Conservation (phyloP, 371 early-diverging fungal genomes). For the Gilbertella persicaria region DNA sequence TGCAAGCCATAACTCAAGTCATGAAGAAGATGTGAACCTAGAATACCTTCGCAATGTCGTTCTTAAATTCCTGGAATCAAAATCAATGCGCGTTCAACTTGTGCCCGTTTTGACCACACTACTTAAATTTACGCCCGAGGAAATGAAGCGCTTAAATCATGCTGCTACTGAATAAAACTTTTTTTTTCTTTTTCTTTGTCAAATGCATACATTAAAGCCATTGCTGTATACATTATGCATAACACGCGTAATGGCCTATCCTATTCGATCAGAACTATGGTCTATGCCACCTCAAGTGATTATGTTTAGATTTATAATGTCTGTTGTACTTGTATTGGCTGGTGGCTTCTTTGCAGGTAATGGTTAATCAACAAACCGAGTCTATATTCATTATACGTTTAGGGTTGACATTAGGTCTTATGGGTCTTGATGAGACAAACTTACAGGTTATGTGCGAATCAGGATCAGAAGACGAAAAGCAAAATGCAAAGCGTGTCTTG, state of each 20-base stretch:
- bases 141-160: conserved; percentile 63
- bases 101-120: conserved; percentile 82
- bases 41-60: conserved; percentile 87
- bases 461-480: conserved; percentile 65
- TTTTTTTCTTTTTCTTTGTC: not conserved
- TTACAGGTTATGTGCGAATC: conserved; percentile 70
- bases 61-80: conserved; percentile 83
- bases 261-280: not conserved
- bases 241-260: not conserved
- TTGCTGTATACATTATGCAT: not conserved
- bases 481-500: conserved; percentile 70
- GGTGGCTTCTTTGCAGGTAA: conserved; percentile 28
- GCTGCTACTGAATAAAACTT: conserved; percentile 19
- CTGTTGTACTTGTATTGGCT: conserved; percentile 5
- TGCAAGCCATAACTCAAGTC: conserved; percentile 3
- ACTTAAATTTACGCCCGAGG: conserved; percentile 80
- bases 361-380: no score
- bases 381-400: no score
- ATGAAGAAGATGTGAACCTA: conserved; percentile 62
- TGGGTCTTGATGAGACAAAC: conserved; percentile 75
- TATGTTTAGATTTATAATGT: not conserved
- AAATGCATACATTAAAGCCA: not conserved
- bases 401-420: conserved; percentile 84
- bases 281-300: conserved; percentile 1
- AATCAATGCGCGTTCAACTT: conserved; percentile 73